Evolutionary conservation across 2,329 filamentous ascomycete species (phyloP), one percentile per base, ranked within the genome.

Genomic region (Chaetomiaceae sp.): DNA sequence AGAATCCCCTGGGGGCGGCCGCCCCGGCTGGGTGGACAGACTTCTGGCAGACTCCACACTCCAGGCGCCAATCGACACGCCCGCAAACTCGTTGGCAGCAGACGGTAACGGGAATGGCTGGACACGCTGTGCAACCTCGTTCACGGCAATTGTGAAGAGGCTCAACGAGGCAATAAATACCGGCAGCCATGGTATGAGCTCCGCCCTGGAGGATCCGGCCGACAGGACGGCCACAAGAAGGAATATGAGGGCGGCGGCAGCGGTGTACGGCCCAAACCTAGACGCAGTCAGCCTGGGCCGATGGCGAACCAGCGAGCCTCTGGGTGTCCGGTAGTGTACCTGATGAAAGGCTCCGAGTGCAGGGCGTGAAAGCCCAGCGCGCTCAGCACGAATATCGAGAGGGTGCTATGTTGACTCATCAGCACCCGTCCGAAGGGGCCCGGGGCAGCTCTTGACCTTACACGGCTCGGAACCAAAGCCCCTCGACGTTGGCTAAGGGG

Each of bases 141-240:
- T 18, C 6, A 52, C 34, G 18, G 35, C 46, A 18, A 55, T 48
- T 1, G 55, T 57, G n/a, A 41, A 17, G 12, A 57, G 38, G 45
- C 52, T 54, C 8, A 43, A 34, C 2, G 38, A 38, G 6, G 52
- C 51, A 30, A 53, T 42, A 10, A 53, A 56, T 4, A 58, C 24
- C 14, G 55, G 56, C 6, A 58, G 44, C 55, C 55, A 58, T 1
- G 54, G 55, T 10, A 54, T 46, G n/a, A 58, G 42, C 6, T 56
- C 51, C 14, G 22, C 39, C 20, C 43, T 49, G 14, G 51, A 48
- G 6, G 51, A 29, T 3, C 42, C 49, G 15, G 37, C 37, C n/a
- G 45, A 47, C 2, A 57, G 17, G 14, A 56, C 52, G 27, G 47
- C 43, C 7, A 54, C 33, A 1, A 58, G 11, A 14, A 57, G 46